Percentiles rank a stretch among this genome's conserved stretches.
Conservation (phyloP, 306 rosid species). For the Fagus crenata region DNA sequence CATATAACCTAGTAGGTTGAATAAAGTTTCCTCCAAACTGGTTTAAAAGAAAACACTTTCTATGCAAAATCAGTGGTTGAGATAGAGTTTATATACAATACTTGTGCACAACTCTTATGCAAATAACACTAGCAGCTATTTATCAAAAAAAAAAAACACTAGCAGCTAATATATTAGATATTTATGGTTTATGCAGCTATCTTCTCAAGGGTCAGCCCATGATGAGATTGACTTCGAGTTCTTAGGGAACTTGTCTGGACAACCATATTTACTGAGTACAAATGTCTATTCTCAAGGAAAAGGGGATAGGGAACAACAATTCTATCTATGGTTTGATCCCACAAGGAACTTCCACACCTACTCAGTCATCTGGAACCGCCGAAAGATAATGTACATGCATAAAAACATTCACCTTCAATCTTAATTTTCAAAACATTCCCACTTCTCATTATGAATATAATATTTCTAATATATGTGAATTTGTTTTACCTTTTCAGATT, state of each 20-base stretch:
- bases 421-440: too few species aligned
- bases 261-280: slow-evolving; percentile 51
- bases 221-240: slow-evolving; percentile 59
- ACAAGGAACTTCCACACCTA: slow-evolving; percentile 54
- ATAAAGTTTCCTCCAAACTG: too few species aligned
- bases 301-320: slow-evolving; percentile 54
- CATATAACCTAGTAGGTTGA: too few species aligned
- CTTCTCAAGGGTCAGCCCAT: slow-evolving; percentile 57
- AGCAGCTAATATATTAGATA: neutral
- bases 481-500: slow-evolving; percentile 20
- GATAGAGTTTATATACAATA: too few species aligned
- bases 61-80: too few species aligned
- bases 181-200: slow-evolving; percentile 45
- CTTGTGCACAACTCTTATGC: too few species aligned
- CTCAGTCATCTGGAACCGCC: slow-evolving; percentile 52
- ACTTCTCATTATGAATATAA: too few species aligned
- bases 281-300: slow-evolving; percentile 51
- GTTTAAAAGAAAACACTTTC: too few species aligned
- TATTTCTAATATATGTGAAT: neutral
- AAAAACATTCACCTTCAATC: neutral
- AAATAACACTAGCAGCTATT: too few species aligned
- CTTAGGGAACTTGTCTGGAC: slow-evolving; percentile 48
- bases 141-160: too few species aligned
- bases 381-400: slow-evolving; percentile 35
- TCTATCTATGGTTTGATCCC: slow-evolving; percentile 59